Conservation (phyloP, 371 early-diverging fungal species). For the Saksenaea vasiformis region DNA sequence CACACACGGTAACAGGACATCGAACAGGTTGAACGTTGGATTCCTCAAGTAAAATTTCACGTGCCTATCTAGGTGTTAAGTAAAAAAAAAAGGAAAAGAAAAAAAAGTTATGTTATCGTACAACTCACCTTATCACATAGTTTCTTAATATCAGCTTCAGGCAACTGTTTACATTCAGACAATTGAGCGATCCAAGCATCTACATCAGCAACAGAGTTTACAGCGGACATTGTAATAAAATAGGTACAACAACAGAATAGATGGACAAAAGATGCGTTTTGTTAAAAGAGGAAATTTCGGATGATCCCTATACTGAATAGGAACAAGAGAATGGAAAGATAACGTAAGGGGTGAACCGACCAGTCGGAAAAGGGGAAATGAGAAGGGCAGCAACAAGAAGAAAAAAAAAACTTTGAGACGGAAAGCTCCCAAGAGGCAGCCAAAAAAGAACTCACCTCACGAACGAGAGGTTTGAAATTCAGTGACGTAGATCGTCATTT, state of each 20-base stretch:
- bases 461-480: no score
- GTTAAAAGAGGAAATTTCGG: background rate
- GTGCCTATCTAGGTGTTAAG: constrained; percentile 61
- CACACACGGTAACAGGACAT: constrained; percentile 96
- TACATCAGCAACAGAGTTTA: constrained; percentile 47
- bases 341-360: constrained; percentile 2
- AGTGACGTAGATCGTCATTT: background rate
- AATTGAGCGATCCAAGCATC: constrained; percentile 92
- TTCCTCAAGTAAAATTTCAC: constrained; percentile 91
- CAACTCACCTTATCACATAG: constrained; percentile 89
- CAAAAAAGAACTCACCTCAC: background rate
- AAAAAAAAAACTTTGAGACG: background rate
- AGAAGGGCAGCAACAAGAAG: no score
- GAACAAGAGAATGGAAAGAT: background rate
- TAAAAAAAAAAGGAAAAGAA: background rate
- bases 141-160: constrained; percentile 92
- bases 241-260: background rate
- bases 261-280: background rate
- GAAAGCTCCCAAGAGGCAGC: background rate
- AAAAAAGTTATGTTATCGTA: background rate
- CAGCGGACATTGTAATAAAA: background rate
- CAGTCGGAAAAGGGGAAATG: constrained; percentile 2
- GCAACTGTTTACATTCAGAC: constrained; percentile 87
- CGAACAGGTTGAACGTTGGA: constrained; percentile 95
- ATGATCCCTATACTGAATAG: background rate